Evolutionary conservation across 2,329 filamentous ascomycete genomes (phyloP).

Genomic region (Eutypa lata): DNA sequence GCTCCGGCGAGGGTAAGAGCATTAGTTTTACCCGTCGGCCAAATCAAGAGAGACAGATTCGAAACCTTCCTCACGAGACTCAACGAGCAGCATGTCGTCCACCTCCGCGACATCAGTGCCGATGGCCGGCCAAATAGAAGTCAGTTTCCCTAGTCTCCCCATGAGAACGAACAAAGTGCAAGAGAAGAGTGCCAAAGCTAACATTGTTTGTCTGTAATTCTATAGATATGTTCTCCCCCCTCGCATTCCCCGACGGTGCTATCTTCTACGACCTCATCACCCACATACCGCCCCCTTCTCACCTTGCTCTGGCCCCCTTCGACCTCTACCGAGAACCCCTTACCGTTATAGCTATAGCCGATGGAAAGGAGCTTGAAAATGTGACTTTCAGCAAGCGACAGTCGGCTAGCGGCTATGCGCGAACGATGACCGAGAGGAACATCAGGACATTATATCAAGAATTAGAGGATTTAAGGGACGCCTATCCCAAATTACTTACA

Average conservation of each 20-base stretch:
- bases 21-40: slow-evolving; percentile 81
- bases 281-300: slow-evolving; percentile 73
- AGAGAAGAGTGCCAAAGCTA: slow-evolving; percentile 8
- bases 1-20: slow-evolving; percentile 88
- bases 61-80: slow-evolving; percentile 74
- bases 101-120: slow-evolving; percentile 80
- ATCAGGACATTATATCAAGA: slow-evolving; percentile 61
- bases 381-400: slow-evolving; percentile 51
- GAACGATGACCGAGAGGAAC: slow-evolving; percentile 53
- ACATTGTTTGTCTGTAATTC: slow-evolving; percentile 7
- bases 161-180: too few relatives aligned
- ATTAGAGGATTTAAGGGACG: slow-evolving; percentile 67
- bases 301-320: slow-evolving; percentile 79
- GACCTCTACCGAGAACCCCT: slow-evolving; percentile 86
- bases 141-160: slow-evolving; percentile 40
- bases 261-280: slow-evolving; percentile 87
- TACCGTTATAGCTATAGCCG: slow-evolving; percentile 78
- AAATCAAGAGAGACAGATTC: slow-evolving; percentile 80
- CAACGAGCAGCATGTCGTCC: slow-evolving; percentile 74
- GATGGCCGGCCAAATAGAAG: slow-evolving; percentile 83
- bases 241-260: slow-evolving; percentile 80
- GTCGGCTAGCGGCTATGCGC: slow-evolving; percentile 48
- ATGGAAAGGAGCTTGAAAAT: slow-evolving; percentile 67
- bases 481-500: slow-evolving; percentile 71
- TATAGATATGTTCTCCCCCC: slow-evolving; percentile 87